These are phyloP conservation scores for Vicia sativa DNA, from an alignment of 306 rosid genomes.

Conservation along the genomic window DNA sequence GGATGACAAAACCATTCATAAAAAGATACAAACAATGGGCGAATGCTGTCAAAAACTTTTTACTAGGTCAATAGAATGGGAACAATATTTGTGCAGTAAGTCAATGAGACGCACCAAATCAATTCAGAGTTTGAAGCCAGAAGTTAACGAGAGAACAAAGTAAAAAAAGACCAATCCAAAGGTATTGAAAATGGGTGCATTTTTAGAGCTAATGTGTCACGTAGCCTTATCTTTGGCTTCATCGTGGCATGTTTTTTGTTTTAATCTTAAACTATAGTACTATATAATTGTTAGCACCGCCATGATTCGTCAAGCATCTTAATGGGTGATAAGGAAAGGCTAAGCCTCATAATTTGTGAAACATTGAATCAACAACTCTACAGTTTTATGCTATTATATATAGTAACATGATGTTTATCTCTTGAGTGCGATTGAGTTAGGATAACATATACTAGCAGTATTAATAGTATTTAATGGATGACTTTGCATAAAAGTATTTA, in stretches of 20 bases:
- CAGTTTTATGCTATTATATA: no score
- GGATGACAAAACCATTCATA: no score
- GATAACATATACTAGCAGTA: no score
- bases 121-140: slow-evolving; percentile 28
- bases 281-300: neutral
- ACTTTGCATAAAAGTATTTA: no score
- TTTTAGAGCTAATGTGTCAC: slow-evolving; percentile 7
- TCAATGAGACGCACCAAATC: slow-evolving; percentile 13
- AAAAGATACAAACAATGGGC: no score
- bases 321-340: no score
- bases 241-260: slow-evolving; percentile 9
- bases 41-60: no score
- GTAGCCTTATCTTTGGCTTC: slow-evolving; percentile 35
- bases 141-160: neutral
- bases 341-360: no score
- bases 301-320: neutral
- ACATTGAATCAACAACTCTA: no score
- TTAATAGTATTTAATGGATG: no score
- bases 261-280: neutral
- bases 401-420: no score
- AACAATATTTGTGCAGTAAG: slow-evolving; percentile 22
- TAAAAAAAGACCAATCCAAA: neutral
- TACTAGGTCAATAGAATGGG: neutral
- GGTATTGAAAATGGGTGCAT: slow-evolving; percentile 28
- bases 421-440: no score